Conservation (phyloP, 2,329 filamentous ascomycete species). For the Ceratocystis cubensis region DNA sequence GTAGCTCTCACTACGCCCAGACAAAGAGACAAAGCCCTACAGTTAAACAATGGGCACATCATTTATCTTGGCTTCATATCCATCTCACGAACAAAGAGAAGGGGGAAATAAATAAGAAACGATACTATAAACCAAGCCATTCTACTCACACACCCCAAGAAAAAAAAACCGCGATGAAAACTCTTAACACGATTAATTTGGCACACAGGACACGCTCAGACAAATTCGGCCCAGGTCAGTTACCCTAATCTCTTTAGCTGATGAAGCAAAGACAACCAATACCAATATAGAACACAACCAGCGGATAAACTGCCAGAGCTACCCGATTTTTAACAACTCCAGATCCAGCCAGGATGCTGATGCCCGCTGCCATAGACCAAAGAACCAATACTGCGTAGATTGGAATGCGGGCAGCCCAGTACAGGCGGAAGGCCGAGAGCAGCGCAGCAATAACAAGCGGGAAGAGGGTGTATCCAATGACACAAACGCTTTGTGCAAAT, state of each 20-base stretch:
- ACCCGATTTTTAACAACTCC: constrained; percentile 93
- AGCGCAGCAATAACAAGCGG: constrained; percentile 86
- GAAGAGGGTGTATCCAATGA: constrained; percentile 97
- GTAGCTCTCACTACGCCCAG: background rate
- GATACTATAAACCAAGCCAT: background rate
- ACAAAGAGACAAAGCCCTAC: background rate
- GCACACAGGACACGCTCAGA: background rate
- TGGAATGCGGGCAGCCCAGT: constrained; percentile 71
- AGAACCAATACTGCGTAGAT: constrained; percentile 78
- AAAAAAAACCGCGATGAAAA: background rate
- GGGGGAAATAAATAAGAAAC: background rate
- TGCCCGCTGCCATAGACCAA: constrained; percentile 89
- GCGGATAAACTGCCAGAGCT: constrained; percentile 81
- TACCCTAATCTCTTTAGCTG: constrained; percentile 43
- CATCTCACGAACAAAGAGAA: too few relatives aligned
- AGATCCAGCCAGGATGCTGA: constrained; percentile 90
- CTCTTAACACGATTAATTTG: background rate
- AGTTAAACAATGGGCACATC: background rate
- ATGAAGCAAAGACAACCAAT: constrained; percentile 95
- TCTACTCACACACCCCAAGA: background rate
- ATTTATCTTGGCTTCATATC: too few relatives aligned
- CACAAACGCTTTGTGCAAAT: constrained; percentile 93
- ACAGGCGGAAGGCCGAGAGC: constrained; percentile 70
- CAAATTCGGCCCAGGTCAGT: background rate
- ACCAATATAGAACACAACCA: constrained; percentile 89